These are phyloP conservation scores for Yarrowia hollandica DNA, from an alignment of 805 yeast species.

Conservation along the genomic window DNA sequence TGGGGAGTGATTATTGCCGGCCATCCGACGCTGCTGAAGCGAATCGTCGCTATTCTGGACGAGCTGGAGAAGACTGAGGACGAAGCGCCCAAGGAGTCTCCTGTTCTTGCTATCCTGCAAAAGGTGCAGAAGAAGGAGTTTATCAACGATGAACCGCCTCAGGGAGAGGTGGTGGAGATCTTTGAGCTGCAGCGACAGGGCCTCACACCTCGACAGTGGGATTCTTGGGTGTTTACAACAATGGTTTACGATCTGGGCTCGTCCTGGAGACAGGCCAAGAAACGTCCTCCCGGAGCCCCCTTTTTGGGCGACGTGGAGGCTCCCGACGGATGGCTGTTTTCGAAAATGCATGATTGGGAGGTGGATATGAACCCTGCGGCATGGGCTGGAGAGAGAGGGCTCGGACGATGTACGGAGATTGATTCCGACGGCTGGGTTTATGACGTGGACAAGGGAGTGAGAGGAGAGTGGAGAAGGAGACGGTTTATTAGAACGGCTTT, in stretches of 20 bases:
- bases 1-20: slow-evolving; percentile 24
- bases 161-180: slow-evolving; percentile 54
- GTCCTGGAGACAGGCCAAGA: slow-evolving; percentile 48
- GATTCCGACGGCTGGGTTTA: slow-evolving; percentile 44
- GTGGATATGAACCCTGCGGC: slow-evolving; percentile 54
- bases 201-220: slow-evolving; percentile 60
- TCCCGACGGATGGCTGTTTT: slow-evolving; percentile 75
- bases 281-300: slow-evolving; percentile 65
- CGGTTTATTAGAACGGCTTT: slow-evolving; percentile 40
- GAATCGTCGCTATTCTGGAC: slow-evolving; percentile 10
- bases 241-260: slow-evolving; percentile 56
- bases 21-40: slow-evolving; percentile 20
- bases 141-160: slow-evolving; percentile 28
- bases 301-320: slow-evolving; percentile 58
- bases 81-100: slow-evolving; percentile 22
- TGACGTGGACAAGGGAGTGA: slow-evolving; percentile 39
- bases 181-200: slow-evolving; percentile 74
- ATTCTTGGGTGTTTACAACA: slow-evolving; percentile 56
- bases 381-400: slow-evolving; percentile 55
- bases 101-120: not conserved
- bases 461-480: slow-evolving; percentile 46
- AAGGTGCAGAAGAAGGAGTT: slow-evolving; percentile 18
- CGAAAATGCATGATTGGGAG: slow-evolving; percentile 60
- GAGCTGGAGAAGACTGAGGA: slow-evolving; percentile 2
- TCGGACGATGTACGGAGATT: slow-evolving; percentile 32